These are phyloP conservation scores for Hanseniaspora nectarophila DNA, from an alignment of 805 yeast species.

Conservation along the genomic window DNA sequence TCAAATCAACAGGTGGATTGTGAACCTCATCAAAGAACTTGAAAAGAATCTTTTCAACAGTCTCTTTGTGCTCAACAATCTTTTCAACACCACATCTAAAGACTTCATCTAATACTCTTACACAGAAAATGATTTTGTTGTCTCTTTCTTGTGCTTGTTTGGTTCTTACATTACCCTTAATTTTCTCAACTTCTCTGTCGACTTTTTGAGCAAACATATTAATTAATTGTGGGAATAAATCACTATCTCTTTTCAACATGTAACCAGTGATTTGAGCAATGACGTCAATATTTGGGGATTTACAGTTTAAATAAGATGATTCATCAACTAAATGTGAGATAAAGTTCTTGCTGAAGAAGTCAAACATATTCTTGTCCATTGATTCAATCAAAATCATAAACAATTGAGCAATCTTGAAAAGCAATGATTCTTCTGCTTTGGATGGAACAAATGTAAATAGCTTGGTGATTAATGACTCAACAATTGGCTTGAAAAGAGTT, in stretches of 20 bases:
- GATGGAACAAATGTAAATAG: constrained; percentile 52
- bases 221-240: constrained; percentile 20
- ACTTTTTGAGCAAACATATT: constrained; percentile 33
- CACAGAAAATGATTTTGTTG: constrained; percentile 57
- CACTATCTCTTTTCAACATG: constrained; percentile 46
- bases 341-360: constrained; percentile 32
- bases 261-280: constrained; percentile 64
- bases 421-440: constrained; percentile 30
- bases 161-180: constrained; percentile 68
- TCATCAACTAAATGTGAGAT: constrained; percentile 32
- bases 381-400: constrained; percentile 46
- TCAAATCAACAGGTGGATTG: constrained; percentile 48
- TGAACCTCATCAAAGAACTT: constrained; percentile 25
- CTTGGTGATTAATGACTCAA: constrained; percentile 45
- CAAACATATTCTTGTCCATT: constrained; percentile 45
- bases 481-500: constrained; percentile 50
- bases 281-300: constrained; percentile 49
- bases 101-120: constrained; percentile 57
- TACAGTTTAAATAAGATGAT: constrained; percentile 44
- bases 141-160: constrained; percentile 66
- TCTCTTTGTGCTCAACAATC: constrained; percentile 34
- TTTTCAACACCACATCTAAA: constrained; percentile 53
- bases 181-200: constrained; percentile 53
- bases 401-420: constrained; percentile 33
- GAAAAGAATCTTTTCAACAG: constrained; percentile 33